Evolutionary conservation across 495 filamentous ascomycete species (phyloP).

Genomic region (Articulospora tetracladia): DNA sequence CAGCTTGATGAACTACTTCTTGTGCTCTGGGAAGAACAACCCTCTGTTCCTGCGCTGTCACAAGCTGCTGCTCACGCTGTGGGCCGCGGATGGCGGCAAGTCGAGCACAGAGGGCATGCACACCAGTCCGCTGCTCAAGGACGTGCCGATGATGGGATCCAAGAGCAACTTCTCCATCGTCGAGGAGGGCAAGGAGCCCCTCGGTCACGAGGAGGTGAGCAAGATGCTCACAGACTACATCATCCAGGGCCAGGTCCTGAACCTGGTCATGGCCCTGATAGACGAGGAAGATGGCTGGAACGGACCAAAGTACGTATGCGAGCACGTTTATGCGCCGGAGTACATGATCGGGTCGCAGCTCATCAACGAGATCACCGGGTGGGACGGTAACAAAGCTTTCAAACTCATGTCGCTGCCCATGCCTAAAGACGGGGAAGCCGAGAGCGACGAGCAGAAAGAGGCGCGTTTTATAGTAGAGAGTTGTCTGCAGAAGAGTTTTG

Average conservation of each 20-base stretch:
- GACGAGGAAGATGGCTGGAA: conserved; percentile 49
- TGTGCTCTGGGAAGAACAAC: conserved; percentile 37
- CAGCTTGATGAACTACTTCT: conserved; percentile 46
- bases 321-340: conserved; percentile 45
- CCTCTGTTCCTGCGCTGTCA: conserved; percentile 47
- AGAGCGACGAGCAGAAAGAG: conserved; percentile 43
- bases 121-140: conserved; percentile 39
- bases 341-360: conserved; percentile 47
- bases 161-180: conserved; percentile 17
- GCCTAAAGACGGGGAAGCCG: conserved; percentile 38
- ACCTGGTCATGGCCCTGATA: conserved; percentile 45
- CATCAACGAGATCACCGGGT: conserved; percentile 45
- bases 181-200: conserved; percentile 18
- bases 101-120: conserved; percentile 50
- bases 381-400: conserved; percentile 45
- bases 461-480: conserved; percentile 47
- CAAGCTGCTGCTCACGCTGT: conserved; percentile 42
- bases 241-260: conserved; percentile 46
- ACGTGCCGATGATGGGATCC: conserved; percentile 32
- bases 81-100: conserved; percentile 44
- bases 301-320: conserved; percentile 43
- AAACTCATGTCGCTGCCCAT: conserved; percentile 45
- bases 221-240: conserved; percentile 48
- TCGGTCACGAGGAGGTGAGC: conserved; percentile 31
- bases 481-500: conserved; percentile 42